Conservation (phyloP, 345 rosid species). For the Lumnitzera racemosa region DNA sequence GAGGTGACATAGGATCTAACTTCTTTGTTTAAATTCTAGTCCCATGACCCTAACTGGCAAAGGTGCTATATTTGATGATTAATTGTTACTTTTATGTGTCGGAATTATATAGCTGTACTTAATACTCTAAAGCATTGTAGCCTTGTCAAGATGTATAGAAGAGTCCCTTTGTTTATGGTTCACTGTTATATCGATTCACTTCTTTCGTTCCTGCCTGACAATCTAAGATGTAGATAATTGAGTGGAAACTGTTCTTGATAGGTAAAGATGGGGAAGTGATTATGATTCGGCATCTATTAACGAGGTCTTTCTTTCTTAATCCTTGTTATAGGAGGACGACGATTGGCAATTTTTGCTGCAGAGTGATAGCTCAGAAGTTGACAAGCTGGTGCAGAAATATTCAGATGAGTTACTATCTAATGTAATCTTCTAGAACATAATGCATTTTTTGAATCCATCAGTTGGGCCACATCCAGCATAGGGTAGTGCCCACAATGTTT, state of each 20-base stretch:
- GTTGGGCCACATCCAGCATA: not conserved
- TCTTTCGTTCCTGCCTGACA: too few relatives aligned
- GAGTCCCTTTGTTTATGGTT: too few relatives aligned
- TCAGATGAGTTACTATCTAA: conserved; percentile 28
- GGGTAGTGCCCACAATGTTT: not conserved
- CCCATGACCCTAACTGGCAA: too few relatives aligned
- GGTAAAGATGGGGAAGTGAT: not conserved
- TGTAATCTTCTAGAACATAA: conserved; percentile 24
- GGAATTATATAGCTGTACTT: too few relatives aligned
- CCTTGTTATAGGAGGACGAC: conserved; percentile 19
- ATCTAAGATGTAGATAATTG: too few relatives aligned
- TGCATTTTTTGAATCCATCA: not conserved
- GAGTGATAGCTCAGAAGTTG: conserved; percentile 23
- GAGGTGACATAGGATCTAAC: conserved; percentile 12
- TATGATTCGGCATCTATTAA: not conserved
- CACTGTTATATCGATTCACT: too few relatives aligned
- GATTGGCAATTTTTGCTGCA: conserved; percentile 40
- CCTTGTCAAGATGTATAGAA: too few relatives aligned
- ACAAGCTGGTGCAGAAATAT: conserved; percentile 36
- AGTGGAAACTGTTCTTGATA: not conserved
- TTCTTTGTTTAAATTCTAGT: too few relatives aligned
- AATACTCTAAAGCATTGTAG: too few relatives aligned
- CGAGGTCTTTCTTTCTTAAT: not conserved
- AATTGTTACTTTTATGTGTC: too few relatives aligned
- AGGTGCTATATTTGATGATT: too few relatives aligned